phyloP scores from a whole-genome alignment of 352 stramenopile species.

The Phytophthora quininea region DNA sequence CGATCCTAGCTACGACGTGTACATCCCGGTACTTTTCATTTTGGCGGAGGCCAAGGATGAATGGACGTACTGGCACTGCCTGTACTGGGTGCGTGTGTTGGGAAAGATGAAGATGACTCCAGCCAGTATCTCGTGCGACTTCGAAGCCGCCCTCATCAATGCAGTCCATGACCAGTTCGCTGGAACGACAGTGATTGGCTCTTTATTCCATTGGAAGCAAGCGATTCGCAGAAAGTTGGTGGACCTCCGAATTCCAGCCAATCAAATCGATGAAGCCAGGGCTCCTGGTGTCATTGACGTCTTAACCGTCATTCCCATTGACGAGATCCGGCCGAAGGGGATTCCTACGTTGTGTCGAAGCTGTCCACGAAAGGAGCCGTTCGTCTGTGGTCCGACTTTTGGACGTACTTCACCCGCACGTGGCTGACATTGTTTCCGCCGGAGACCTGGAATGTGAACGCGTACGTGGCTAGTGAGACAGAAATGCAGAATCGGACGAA shows the following conservation, averaged over 20 bases:
- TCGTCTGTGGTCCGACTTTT: conserved; percentile 1
- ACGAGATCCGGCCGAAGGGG: conserved; percentile 6
- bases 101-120: conserved; percentile 15
- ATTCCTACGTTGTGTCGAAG: conserved; percentile 12
- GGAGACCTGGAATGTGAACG: conserved; percentile 1
- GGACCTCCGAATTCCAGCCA: background rate
- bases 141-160: conserved; percentile 3
- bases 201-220: conserved; percentile 11
- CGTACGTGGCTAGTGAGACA: background rate
- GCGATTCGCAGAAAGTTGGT: conserved; percentile 10
- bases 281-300: conserved; percentile 4
- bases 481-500: conserved; percentile 16
- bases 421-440: conserved; percentile 1
- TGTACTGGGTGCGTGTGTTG: conserved; percentile 4
- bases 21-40: conserved; percentile 6
- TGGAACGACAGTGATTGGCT: background rate
- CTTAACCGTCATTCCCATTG: conserved; percentile 10
- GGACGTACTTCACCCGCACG: conserved; percentile 3
- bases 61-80: conserved; percentile 7
- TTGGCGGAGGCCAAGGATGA: conserved; percentile 7
- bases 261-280: conserved; percentile 10
- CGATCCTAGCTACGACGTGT: conserved; percentile 5
- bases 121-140: conserved; percentile 4
- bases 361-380: background rate
- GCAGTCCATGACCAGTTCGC: background rate